phyloP scores from a whole-genome alignment of 2,329 filamentous ascomycete genomes.

The Pestalotiopsis sp. region DNA sequence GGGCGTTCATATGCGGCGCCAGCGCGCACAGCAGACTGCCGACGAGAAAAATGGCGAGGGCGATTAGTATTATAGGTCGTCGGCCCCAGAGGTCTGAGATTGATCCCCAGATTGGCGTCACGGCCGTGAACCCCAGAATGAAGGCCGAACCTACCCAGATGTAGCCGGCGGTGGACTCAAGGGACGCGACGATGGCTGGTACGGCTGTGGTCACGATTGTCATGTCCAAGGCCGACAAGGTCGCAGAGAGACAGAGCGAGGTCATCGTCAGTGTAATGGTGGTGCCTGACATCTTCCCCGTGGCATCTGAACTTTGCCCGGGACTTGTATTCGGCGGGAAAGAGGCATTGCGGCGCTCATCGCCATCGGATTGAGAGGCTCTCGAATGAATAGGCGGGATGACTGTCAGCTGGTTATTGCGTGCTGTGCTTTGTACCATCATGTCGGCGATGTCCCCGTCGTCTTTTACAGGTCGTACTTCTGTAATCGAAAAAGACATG shows the following conservation, averaged over 20 bases:
- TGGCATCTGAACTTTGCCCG: background rate
- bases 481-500: background rate
- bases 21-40: constrained; percentile 53
- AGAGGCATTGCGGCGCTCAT: background rate
- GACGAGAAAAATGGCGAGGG: constrained; percentile 52
- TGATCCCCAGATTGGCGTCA: constrained; percentile 71
- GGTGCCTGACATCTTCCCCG: background rate
- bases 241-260: constrained; percentile 43
- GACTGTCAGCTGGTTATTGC: background rate
- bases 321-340: background rate
- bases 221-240: constrained; percentile 50
- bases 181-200: constrained; percentile 60
- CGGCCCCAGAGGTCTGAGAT: constrained; percentile 61
- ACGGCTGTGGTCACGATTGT: constrained; percentile 65
- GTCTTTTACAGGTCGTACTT: background rate
- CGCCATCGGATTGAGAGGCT: background rate
- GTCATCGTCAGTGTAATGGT: constrained; percentile 34
- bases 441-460: background rate
- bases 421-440: background rate
- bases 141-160: constrained; percentile 79
- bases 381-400: background rate
- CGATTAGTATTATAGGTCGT: constrained; percentile 52
- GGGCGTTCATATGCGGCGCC: constrained; percentile 45
- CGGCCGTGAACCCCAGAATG: constrained; percentile 69
- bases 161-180: constrained; percentile 68